Evolutionary conservation across 2,329 filamentous ascomycete genomes (phyloP), one percentile per base, ranked within the genome.

Genomic region (Clonostachys chloroleuca): DNA sequence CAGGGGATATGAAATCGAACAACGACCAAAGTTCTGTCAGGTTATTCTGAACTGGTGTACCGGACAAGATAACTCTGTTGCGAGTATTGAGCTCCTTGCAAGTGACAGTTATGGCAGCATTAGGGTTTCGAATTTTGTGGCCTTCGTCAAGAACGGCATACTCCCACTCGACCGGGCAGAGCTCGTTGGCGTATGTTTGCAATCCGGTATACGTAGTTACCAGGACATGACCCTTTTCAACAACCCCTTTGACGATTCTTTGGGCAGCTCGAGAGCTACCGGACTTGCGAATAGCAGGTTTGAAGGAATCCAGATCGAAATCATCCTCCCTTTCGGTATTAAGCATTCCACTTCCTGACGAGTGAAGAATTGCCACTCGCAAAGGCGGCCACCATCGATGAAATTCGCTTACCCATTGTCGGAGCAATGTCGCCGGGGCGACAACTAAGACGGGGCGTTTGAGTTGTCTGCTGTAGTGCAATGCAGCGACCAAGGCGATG

Each of bases 321-420:
- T 73, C 67, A 55, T 80, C 66, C 65, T 83, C 69, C 59, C 82
- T 63, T 65, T 84, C 69, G n/a, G 95, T 74, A 54, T 95, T 91
- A 46, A 96, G 72, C 92, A 99, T 97, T 16, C 94, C 95, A 63
- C 91, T 97, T 4, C 94, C 94, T 5, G 94, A 96, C 1, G 90
- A 90, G 62, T 99, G 94, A 43, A 99, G 66, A 51, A 99, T 97
- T 0, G 92, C 95, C 6, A 99, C 94, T 40, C 95, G 82, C 34
- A 99, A 74, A n/a, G 94, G 86, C n/a, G 94, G 94, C 95, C 95
- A 99, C 95, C 95, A 99, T 12, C 86, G 84, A 67, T 99, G 95
- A 57, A 99, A 97, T 61, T 99, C 94, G 53, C 95, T 95, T 12
- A 96, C 94, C 94, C 94, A 99, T 63, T 99, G 94, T 51, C 90